Evolutionary conservation across 805 yeast genomes (phyloP).

Genomic region (Kuraishia cidri): DNA sequence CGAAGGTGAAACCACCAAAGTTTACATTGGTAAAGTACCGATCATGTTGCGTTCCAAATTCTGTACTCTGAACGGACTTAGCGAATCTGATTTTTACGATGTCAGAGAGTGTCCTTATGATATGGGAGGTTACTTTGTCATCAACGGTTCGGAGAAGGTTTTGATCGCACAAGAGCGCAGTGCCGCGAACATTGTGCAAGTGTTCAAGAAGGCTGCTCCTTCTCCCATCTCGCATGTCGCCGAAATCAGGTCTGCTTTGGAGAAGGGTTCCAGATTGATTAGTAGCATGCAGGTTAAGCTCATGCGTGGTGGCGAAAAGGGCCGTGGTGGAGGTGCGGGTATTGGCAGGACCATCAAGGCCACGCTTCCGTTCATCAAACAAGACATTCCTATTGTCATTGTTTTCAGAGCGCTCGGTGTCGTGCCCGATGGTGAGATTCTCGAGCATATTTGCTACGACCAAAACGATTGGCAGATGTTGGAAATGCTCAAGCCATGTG

Average conservation of each 20-base stretch:
- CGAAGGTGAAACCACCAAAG: slow-evolving; percentile 57
- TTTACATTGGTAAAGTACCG: slow-evolving; percentile 94
- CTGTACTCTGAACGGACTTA: slow-evolving; percentile 83
- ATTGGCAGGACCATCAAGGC: slow-evolving; percentile 85
- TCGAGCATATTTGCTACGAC: slow-evolving; percentile 97
- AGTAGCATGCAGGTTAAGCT: slow-evolving; percentile 91
- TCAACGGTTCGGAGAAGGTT: slow-evolving; percentile 97
- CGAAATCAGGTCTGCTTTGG: slow-evolving; percentile 93
- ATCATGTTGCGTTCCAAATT: slow-evolving; percentile 96
- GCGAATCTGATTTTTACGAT: slow-evolving; percentile 90
- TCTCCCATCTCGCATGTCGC: slow-evolving; percentile 95
- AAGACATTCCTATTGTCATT: slow-evolving; percentile 94
- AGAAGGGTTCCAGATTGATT: slow-evolving; percentile 93
- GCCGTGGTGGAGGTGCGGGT: slow-evolving; percentile 42
- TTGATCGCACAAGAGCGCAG: slow-evolving; percentile 97
- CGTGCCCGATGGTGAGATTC: slow-evolving; percentile 97
- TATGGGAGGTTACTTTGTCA: slow-evolving; percentile 99
- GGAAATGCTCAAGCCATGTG: slow-evolving; percentile 98
- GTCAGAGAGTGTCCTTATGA: slow-evolving; percentile 98
- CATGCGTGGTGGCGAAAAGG: slow-evolving; percentile 70
- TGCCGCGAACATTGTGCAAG: slow-evolving; percentile 98
- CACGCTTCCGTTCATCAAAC: slow-evolving; percentile 91
- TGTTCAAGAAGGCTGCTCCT: slow-evolving; percentile 94
- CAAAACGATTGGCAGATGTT: slow-evolving; percentile 99
- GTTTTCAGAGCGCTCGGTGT: slow-evolving; percentile 97